Evolutionary conservation across 495 filamentous ascomycete genomes (phyloP).

Genomic region (Hapsidospora chrysogenum): DNA sequence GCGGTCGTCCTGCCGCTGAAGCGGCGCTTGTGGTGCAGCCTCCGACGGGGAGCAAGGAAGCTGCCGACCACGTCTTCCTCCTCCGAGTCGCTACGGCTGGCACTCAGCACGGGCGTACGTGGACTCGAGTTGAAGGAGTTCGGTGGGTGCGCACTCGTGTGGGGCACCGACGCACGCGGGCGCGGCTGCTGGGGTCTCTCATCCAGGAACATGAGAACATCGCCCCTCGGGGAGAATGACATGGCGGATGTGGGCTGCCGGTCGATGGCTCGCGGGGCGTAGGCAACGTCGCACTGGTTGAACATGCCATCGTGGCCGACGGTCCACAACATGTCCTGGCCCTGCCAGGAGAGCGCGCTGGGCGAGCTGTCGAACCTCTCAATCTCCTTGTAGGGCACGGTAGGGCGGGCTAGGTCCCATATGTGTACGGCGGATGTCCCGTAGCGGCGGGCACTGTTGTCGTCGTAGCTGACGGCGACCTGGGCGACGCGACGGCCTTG

Average conservation of each 20-base stretch:
- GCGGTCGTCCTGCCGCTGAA: slow-evolving; percentile 16
- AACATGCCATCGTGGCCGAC: slow-evolving; percentile 72
- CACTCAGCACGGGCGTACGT: slow-evolving; percentile 24
- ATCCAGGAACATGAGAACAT: slow-evolving; percentile 39
- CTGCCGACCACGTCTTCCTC: slow-evolving; percentile 50
- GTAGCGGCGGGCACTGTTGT: slow-evolving; percentile 25
- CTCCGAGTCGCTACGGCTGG: slow-evolving; percentile 51
- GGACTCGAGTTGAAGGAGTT: slow-evolving; percentile 27
- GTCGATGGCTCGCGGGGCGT: slow-evolving; percentile 63
- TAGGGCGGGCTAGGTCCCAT: slow-evolving; percentile 82
- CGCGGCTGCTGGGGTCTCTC: slow-evolving; percentile 23
- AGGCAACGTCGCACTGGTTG: slow-evolving; percentile 75
- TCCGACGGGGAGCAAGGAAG: slow-evolving; percentile 34
- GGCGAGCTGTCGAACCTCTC: slow-evolving; percentile 54
- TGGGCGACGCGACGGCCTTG: slow-evolving; percentile 43
- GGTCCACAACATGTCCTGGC: slow-evolving; percentile 81
- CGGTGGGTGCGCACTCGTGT: slow-evolving; percentile 12
- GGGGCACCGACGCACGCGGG: slow-evolving; percentile 16
- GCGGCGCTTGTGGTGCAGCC: slow-evolving; percentile 18
- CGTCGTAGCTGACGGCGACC: slow-evolving; percentile 34
- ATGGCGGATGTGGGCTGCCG: slow-evolving; percentile 46
- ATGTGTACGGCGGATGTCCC: slow-evolving; percentile 63
- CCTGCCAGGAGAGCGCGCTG: slow-evolving; percentile 74
- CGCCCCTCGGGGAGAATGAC: slow-evolving; percentile 41
- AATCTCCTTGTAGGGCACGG: slow-evolving; percentile 75